Conservation (phyloP, 2,329 filamentous ascomycete species). For the Thelonectria olida region DNA sequence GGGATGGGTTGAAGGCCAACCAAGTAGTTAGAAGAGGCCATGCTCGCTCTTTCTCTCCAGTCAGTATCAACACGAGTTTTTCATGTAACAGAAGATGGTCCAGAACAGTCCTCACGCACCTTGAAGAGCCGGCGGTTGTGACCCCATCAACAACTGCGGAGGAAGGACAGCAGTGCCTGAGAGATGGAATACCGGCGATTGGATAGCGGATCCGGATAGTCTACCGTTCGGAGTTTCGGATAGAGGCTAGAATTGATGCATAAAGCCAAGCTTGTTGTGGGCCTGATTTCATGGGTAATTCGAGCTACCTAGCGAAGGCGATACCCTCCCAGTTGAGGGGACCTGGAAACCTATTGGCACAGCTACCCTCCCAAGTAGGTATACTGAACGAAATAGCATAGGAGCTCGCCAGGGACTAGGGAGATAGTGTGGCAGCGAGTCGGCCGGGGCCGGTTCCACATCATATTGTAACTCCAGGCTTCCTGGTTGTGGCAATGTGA, state of each 20-base stretch:
- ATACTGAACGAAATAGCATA: background rate
- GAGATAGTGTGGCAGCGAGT: conserved; percentile 13
- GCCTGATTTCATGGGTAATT: background rate
- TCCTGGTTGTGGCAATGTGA: conserved; percentile 10
- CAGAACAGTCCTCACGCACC: too few species aligned
- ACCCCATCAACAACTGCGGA: background rate
- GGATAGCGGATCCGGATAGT: conserved; percentile 17
- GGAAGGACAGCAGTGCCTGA: background rate
- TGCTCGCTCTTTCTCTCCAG: too few species aligned
- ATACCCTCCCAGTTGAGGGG: conserved; percentile 13
- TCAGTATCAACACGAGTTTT: too few species aligned
- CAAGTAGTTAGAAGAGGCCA: too few species aligned
- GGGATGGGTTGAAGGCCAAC: too few species aligned
- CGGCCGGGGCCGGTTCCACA: conserved; percentile 12
- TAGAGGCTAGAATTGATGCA: conserved; percentile 27
- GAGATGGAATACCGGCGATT: conserved; percentile 13
- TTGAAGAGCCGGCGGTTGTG: background rate
- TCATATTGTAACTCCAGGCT: background rate
- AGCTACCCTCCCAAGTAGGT: background rate
- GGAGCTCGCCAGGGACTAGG: conserved; percentile 20
- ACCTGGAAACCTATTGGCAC: conserved; percentile 8
- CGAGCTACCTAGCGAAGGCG: conserved; percentile 16
- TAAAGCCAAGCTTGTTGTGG: conserved; percentile 18
- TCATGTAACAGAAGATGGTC: too few species aligned
- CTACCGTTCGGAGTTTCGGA: conserved; percentile 22